Evolutionary conservation across 768 basidiomycete genomes (phyloP).

Genomic region (Auriculariales sp.): DNA sequence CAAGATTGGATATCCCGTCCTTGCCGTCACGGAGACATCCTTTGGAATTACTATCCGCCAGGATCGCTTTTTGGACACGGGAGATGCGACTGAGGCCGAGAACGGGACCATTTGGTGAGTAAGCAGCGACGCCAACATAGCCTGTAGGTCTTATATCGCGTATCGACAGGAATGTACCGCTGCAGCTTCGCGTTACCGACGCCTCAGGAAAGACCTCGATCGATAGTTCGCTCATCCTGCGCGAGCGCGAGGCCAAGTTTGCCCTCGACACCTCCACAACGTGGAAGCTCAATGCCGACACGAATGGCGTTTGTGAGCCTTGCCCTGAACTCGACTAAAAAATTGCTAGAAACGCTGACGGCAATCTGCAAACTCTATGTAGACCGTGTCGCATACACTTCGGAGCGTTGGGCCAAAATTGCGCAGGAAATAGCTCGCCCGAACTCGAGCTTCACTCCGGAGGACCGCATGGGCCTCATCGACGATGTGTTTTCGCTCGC

Average conservation of each 20-base stretch:
- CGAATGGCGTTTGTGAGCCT: slow-evolving; percentile 73
- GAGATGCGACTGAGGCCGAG: slow-evolving; percentile 61
- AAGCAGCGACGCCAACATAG: too few species aligned
- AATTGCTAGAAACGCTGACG: too few species aligned
- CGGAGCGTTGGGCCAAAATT: slow-evolving; percentile 63
- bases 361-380: background rate
- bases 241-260: slow-evolving; percentile 51
- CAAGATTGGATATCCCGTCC: slow-evolving; percentile 73
- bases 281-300: slow-evolving; percentile 86
- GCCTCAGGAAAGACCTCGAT: slow-evolving; percentile 39
- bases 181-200: slow-evolving; percentile 54
- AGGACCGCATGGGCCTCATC: slow-evolving; percentile 82
- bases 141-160: too few species aligned
- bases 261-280: slow-evolving; percentile 57
- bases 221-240: slow-evolving; percentile 50
- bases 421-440: slow-evolving; percentile 63
- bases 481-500: slow-evolving; percentile 71
- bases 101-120: slow-evolving; percentile 78
- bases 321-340: too few species aligned
- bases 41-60: slow-evolving; percentile 69
- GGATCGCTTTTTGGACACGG: slow-evolving; percentile 84
- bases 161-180: slow-evolving; percentile 55
- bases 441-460: slow-evolving; percentile 52
- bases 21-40: slow-evolving; percentile 67
- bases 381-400: slow-evolving; percentile 81